phyloP scores from a whole-genome alignment of 2,329 filamentous ascomycete genomes.

The Arthrobotrys entomopaga region DNA sequence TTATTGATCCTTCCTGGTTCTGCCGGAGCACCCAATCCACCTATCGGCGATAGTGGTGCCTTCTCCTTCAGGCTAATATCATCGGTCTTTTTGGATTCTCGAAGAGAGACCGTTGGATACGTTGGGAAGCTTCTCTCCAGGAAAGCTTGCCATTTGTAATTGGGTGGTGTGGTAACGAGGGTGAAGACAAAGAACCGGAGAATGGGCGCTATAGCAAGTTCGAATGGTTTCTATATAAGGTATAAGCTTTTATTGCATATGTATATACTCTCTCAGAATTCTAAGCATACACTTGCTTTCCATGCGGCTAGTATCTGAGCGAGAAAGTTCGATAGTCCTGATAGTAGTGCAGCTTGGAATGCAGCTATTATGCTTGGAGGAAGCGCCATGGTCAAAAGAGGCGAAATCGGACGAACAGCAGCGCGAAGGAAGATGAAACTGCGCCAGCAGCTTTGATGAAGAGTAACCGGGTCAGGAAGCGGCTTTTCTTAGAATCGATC shows the following conservation, averaged over 20 bases:
- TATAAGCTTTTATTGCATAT: not conserved
- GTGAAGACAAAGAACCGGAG: slow-evolving; percentile 69
- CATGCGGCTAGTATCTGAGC: slow-evolving; percentile 69
- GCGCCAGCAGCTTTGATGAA: not conserved
- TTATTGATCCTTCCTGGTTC: slow-evolving; percentile 61
- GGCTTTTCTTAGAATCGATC: not conserved
- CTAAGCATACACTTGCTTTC: slow-evolving; percentile 62
- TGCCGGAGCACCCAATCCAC: slow-evolving; percentile 4
- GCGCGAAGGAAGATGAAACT: too few species aligned
- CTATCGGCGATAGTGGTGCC: slow-evolving; percentile 21
- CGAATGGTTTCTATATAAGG: slow-evolving; percentile 62
- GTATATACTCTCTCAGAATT: not conserved
- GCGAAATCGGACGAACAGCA: slow-evolving; percentile 3
- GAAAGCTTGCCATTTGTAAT: slow-evolving; percentile 70
- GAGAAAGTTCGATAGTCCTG: slow-evolving; percentile 68
- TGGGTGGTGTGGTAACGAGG: slow-evolving; percentile 68
- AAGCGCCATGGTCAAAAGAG: slow-evolving; percentile 30
- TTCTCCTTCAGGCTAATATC: slow-evolving; percentile 44
- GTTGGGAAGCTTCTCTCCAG: slow-evolving; percentile 69
- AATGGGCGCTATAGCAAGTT: slow-evolving; percentile 66
- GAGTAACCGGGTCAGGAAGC: not conserved
- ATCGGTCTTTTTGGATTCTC: slow-evolving; percentile 48
- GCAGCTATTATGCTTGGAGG: slow-evolving; percentile 67
- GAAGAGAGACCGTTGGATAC: slow-evolving; percentile 57
- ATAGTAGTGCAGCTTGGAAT: slow-evolving; percentile 67